Conservation (phyloP, 1,284 basidiomycete genomes). For the Cutaneotrichosporon dermatis region DNA sequence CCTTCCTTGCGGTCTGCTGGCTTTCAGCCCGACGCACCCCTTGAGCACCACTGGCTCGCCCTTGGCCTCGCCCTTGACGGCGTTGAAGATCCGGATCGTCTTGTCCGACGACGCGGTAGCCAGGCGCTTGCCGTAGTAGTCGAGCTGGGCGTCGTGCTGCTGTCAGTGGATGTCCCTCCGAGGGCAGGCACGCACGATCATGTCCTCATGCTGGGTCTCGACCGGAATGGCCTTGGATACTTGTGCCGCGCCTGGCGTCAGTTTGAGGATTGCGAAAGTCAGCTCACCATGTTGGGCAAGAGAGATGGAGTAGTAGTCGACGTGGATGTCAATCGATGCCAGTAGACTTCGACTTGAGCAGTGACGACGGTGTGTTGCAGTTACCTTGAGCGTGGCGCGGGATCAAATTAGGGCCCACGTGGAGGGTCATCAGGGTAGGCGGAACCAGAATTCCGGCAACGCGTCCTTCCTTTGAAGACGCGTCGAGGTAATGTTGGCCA, state of each 20-base stretch:
- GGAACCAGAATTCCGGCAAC: constrained; percentile 1
- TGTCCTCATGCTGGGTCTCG: constrained; percentile 89
- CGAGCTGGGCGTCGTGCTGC: constrained; percentile 94
- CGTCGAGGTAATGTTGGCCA: neutral
- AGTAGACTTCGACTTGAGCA: neutral
- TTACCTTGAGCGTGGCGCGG: too few species aligned
- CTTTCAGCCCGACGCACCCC: constrained; percentile 58
- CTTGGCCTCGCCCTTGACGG: constrained; percentile 73
- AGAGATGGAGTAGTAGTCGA: neutral
- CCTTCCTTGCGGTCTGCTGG: too few species aligned
- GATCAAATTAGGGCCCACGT: neutral
- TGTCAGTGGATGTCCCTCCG: neutral
- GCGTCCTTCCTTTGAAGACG: neutral
- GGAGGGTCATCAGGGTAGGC: constrained; percentile 1
- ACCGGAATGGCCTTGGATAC: constrained; percentile 50
- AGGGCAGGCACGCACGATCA: constrained; percentile 65
- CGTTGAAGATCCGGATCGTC: constrained; percentile 92
- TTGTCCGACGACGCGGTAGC: constrained; percentile 96
- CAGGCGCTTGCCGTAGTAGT: constrained; percentile 94
- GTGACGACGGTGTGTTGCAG: neutral
- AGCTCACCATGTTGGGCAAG: constrained; percentile 14
- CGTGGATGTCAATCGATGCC: neutral
- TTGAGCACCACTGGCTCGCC: constrained; percentile 69
- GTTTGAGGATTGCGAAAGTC: neutral
- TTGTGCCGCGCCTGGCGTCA: constrained; percentile 27